phyloP scores from a whole-genome alignment of 305 asterid species.

The Lippia alba region DNA sequence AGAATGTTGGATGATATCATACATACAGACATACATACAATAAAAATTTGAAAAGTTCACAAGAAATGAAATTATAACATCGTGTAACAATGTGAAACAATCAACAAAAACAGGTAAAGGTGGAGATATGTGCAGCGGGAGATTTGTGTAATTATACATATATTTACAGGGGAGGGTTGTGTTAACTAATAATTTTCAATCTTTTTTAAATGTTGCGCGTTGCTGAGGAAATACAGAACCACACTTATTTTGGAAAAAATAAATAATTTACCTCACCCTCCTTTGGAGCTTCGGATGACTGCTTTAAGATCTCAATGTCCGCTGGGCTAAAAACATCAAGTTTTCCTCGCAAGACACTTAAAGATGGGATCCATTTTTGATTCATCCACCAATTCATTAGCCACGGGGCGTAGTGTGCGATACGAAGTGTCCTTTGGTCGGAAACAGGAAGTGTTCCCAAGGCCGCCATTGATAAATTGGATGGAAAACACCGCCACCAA shows the following conservation, averaged over 20 bases:
- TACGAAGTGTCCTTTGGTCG: conserved; percentile 52
- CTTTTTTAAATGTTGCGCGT: background rate
- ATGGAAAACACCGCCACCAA: conserved; percentile 65
- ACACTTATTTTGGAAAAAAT: background rate
- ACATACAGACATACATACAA: no score
- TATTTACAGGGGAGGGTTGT: background rate
- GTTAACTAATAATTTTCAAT: background rate
- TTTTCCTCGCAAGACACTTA: conserved; percentile 45
- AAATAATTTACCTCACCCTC: conserved; percentile 51
- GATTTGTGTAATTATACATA: background rate
- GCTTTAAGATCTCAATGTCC: conserved; percentile 50
- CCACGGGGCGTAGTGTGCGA: conserved; percentile 62
- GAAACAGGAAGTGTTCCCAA: conserved; percentile 34
- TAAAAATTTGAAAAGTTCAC: no score
- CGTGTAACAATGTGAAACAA: background rate
- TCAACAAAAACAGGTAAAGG: no score
- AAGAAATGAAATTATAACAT: no score
- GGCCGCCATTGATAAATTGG: conserved; percentile 44
- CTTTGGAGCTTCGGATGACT: conserved; percentile 38
- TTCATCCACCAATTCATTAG: conserved; percentile 68
- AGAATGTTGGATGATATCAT: no score
- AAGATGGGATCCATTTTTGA: conserved; percentile 55
- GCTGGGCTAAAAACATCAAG: conserved; percentile 39
- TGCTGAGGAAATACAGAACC: background rate
- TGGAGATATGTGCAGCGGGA: background rate